Evolutionary conservation across 2,329 filamentous ascomycete genomes (phyloP).

Genomic region (Fusarium praegraminearum): DNA sequence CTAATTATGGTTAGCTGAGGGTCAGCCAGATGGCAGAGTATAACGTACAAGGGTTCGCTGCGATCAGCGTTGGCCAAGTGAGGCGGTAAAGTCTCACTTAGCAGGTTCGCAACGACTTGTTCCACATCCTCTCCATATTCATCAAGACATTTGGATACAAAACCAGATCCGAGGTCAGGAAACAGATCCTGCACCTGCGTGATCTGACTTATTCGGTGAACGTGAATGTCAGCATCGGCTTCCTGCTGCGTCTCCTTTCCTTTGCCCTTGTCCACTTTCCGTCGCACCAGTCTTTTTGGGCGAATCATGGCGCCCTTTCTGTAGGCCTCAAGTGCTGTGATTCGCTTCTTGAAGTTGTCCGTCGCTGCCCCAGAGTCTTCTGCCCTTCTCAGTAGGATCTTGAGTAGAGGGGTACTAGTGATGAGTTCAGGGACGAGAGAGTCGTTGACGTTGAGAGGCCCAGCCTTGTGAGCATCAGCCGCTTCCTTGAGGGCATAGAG

Average conservation of each 20-base stretch:
- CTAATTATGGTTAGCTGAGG: constrained; percentile 44
- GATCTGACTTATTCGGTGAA: constrained; percentile 86
- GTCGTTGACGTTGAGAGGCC: constrained; percentile 68
- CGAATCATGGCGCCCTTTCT: constrained; percentile 66
- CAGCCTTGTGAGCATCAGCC: constrained; percentile 72
- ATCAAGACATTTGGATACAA: constrained; percentile 82
- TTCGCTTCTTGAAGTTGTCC: constrained; percentile 68
- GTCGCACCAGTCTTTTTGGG: constrained; percentile 63
- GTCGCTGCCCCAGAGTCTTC: constrained; percentile 63
- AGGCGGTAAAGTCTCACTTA: constrained; percentile 80
- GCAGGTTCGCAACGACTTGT: constrained; percentile 81
- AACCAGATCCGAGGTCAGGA: constrained; percentile 85
- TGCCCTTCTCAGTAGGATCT: constrained; percentile 68
- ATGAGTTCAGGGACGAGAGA: constrained; percentile 86
- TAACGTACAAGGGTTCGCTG: constrained; percentile 70
- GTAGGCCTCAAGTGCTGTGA: constrained; percentile 71
- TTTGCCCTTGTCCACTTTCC: constrained; percentile 76
- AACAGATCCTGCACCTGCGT: constrained; percentile 95
- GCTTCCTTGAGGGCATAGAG: constrained; percentile 82
- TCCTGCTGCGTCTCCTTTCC: constrained; percentile 56
- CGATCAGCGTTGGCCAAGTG: constrained; percentile 75
- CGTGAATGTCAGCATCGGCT: constrained; percentile 67
- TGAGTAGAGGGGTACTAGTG: constrained; percentile 81
- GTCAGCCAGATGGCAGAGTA: not conserved
- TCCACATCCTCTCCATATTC: constrained; percentile 83